These are phyloP conservation scores for Bipolaris zeicola DNA, from an alignment of 2,329 filamentous ascomycete species.

Conservation along the genomic window DNA sequence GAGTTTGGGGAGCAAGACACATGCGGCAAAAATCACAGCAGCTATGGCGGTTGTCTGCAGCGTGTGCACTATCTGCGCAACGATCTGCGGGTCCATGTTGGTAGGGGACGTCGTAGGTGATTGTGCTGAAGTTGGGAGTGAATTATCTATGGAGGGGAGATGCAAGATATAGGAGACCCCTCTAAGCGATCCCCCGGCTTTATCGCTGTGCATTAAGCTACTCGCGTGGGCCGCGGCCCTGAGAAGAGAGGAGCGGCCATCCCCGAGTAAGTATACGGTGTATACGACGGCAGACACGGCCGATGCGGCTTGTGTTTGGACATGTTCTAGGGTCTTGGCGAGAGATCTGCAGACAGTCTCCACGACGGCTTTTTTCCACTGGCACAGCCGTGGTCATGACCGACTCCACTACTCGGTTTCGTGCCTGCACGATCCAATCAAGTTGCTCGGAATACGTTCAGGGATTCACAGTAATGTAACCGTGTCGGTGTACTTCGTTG, in stretches of 20 bases:
- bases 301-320: slow-evolving; percentile 5
- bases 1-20: slow-evolving; percentile 28
- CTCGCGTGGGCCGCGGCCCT: neutral
- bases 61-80: slow-evolving; percentile 25
- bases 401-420: neutral
- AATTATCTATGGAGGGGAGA: neutral
- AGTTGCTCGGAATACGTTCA: neutral
- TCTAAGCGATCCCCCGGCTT: neutral
- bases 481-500: too few species aligned
- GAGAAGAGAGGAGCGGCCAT: neutral
- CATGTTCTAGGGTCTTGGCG: neutral
- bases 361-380: neutral
- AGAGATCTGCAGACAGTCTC: neutral
- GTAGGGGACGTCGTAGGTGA: neutral
- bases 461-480: too few species aligned
- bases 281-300: slow-evolving; percentile 5
- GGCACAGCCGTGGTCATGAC: neutral
- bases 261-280: neutral
- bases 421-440: neutral
- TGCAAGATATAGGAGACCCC: neutral
- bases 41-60: slow-evolving; percentile 34
- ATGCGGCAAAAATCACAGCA: slow-evolving; percentile 30
- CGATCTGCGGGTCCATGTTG: slow-evolving; percentile 27
- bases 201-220: neutral
- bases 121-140: neutral